Base-by-base conservation (phyloP, 2,329 filamentous ascomycete genomes). In the Ophidiomyces ophidiicola region DNA sequence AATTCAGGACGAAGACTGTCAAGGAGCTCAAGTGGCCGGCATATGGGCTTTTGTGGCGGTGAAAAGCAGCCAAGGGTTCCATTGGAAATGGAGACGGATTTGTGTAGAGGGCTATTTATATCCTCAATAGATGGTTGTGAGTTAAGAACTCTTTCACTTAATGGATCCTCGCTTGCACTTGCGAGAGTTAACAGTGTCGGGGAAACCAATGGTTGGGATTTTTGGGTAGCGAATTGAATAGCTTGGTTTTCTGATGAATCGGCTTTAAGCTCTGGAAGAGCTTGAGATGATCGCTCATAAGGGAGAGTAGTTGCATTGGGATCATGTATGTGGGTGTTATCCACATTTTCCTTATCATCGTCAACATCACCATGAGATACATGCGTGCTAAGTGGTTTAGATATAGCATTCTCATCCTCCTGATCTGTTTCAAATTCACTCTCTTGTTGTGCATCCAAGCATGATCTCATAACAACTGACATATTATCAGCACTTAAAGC, bases 281-380 rank as follows among this genome's bases (percentile, higher is more conserved):
- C 54, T 33, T 60, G 58, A 3, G 61, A 64, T 31, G 63, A 52
- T 3, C 59, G 56, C 39, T 56, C 53, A 41, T 64, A 60, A 6
- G 60, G 55, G 44, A 46, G 53, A 37, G 52, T 48, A 3, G 57
- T 50, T 6, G 56, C 54, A 41, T 51, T 48, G 3, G 56, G 49
- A 17, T 51, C 44, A 19, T 54, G 49, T 25, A 50, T 40, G 17
- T 50, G 47, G 14, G 47, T 48, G 29, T 50, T 53, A 19, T 58
- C 50, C 39, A 58, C 56, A 35, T 68, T 68, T 46, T 68, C 66
- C 46, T 69, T 68, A 43, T 68, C 59, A 42, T 68, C 66, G 26
- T 66, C 64, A 6, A 50, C 53, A 7, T 58, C 51, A 10, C 51
- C 48, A 30, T 53, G 47, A 15, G 44, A 35, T 4, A 54, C 50